Conservation (phyloP, 1,139 yeast genomes). For the Suhomyces taliae region DNA sequence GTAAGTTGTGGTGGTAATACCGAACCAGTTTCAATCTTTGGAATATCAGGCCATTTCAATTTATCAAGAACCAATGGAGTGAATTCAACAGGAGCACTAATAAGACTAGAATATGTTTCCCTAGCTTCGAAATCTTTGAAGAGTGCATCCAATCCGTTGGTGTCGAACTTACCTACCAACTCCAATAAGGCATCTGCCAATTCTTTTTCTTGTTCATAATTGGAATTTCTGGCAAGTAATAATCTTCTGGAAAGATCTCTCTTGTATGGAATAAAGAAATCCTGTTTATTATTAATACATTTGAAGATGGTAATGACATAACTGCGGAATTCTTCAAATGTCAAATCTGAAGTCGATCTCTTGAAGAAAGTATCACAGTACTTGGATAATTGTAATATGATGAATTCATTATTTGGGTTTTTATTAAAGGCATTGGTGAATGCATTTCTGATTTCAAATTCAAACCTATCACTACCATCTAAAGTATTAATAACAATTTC, state of each 20-base stretch:
- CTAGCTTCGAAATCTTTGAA: slow-evolving; percentile 33
- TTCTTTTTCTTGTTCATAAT: slow-evolving; percentile 24
- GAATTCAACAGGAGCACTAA: slow-evolving; percentile 24
- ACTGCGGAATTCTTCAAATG: slow-evolving; percentile 21
- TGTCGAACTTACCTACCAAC: slow-evolving; percentile 28
- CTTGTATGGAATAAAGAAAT: slow-evolving; percentile 33
- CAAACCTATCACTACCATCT: slow-evolving; percentile 20
- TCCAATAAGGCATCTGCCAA: slow-evolving; percentile 6
- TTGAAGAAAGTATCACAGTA: slow-evolving; percentile 37
- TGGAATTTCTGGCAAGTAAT: slow-evolving; percentile 26
- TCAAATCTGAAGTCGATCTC: slow-evolving; percentile 9
- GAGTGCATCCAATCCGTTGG: slow-evolving; percentile 32
- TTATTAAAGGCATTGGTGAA: slow-evolving; percentile 26
- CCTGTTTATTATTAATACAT: slow-evolving; percentile 35
- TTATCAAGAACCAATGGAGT: slow-evolving; percentile 36
- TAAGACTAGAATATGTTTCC: slow-evolving; percentile 15
- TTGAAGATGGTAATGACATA: slow-evolving; percentile 32
- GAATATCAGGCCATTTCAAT: slow-evolving; percentile 45
- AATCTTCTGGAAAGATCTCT: slow-evolving; percentile 40
- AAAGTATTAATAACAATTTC: slow-evolving; percentile 8
- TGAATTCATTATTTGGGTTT: slow-evolving; percentile 18
- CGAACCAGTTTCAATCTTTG: slow-evolving; percentile 24
- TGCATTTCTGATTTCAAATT: slow-evolving; percentile 31
- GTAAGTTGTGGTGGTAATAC: slow-evolving; percentile 11
- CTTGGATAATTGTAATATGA: slow-evolving; percentile 31